A percentile compares a stretch with the other conserved stretches of the same genome.
Conservation (phyloP, 768 basidiomycete genomes). For the Leccinum obscurum region DNA sequence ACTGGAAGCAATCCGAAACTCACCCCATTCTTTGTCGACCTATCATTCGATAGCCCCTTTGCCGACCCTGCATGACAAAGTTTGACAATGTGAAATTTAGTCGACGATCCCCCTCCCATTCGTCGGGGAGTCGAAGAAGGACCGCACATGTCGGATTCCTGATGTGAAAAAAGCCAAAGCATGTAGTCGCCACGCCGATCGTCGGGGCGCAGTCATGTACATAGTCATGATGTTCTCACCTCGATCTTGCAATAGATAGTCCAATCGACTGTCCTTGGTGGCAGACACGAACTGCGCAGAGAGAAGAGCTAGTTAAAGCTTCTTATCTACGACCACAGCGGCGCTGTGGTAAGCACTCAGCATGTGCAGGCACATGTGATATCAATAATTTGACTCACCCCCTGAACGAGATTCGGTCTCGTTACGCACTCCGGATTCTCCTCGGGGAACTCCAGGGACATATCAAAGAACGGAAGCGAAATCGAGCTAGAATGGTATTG, state of each 20-base stretch:
- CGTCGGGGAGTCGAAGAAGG: background rate
- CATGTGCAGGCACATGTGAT: background rate
- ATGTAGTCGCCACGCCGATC: background rate
- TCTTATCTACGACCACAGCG: background rate
- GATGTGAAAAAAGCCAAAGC: background rate
- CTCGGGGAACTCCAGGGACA: constrained; percentile 7
- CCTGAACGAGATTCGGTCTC: background rate
- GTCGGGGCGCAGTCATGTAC: background rate
- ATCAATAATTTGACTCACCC: background rate
- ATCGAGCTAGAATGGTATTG: background rate
- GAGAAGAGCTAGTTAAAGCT: background rate
- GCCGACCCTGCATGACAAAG: background rate
- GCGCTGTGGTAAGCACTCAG: background rate
- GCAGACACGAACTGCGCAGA: background rate
- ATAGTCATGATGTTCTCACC: background rate
- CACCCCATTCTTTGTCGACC: background rate
- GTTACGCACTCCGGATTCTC: constrained; percentile 3
- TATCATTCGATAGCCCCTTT: background rate
- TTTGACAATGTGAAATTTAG: background rate
- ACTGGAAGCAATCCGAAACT: background rate
- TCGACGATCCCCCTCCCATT: background rate
- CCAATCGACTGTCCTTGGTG: background rate
- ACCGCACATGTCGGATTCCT: background rate
- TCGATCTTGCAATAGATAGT: background rate
- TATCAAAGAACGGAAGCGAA: background rate